Conservation (phyloP, 1,139 yeast genomes). For the Casaregolazyma suthepensis region DNA sequence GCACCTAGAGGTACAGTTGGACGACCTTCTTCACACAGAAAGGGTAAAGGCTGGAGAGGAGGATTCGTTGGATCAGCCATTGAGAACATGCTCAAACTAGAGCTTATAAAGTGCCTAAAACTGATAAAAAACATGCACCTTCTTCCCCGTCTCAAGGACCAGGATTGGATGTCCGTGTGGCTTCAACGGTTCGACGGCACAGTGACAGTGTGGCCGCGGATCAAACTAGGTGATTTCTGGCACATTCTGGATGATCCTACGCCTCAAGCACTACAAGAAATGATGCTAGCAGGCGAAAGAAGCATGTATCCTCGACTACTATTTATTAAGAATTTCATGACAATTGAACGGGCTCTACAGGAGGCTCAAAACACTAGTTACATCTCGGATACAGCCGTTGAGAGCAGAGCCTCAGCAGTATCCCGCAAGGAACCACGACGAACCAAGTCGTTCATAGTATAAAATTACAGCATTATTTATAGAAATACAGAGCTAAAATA, state of each 20-base stretch:
- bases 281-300: slow-evolving; percentile 58
- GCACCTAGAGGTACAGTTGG: slow-evolving; percentile 82
- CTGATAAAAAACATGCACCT: slow-evolving; percentile 60
- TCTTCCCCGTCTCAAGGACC: slow-evolving; percentile 62
- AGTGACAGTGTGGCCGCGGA: slow-evolving; percentile 71
- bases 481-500: neutral
- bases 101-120: slow-evolving; percentile 69
- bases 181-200: slow-evolving; percentile 70
- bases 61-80: slow-evolving; percentile 70
- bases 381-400: neutral
- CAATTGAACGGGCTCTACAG: slow-evolving; percentile 12
- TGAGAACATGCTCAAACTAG: slow-evolving; percentile 65
- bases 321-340: slow-evolving; percentile 57
- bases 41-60: slow-evolving; percentile 56
- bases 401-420: neutral
- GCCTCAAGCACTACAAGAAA: slow-evolving; percentile 47
- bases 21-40: slow-evolving; percentile 65
- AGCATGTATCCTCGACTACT: slow-evolving; percentile 62
- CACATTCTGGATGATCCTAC: slow-evolving; percentile 66
- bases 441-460: slow-evolving; percentile 3
- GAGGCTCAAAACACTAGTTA: slow-evolving; percentile 2
- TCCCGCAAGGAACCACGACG: neutral
- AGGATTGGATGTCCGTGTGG: slow-evolving; percentile 78
- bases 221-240: slow-evolving; percentile 52
- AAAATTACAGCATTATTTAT: neutral